These are phyloP conservation scores for Daldinia grandis DNA, from an alignment of 495 filamentous ascomycete species.

Conservation along the genomic window DNA sequence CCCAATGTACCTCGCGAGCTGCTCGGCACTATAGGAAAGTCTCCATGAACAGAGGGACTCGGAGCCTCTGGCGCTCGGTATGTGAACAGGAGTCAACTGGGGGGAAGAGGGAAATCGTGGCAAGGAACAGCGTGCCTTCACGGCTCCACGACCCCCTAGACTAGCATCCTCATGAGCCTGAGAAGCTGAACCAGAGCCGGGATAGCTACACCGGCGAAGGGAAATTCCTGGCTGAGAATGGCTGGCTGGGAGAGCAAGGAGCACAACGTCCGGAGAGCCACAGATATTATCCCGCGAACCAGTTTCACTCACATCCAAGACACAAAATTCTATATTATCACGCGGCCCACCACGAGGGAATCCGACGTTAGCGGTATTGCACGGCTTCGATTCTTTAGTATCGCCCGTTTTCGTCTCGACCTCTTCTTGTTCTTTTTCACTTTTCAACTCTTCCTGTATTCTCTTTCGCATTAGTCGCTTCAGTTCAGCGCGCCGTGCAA, in stretches of 20 bases:
- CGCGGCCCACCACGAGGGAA: conserved; percentile 51
- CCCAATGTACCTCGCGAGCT: conserved; percentile 44
- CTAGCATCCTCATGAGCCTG: conserved; percentile 16
- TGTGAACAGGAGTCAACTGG: conserved; percentile 43
- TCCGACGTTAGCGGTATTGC: conserved; percentile 20
- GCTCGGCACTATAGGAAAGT: conserved; percentile 50
- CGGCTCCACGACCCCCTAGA: conserved; percentile 12
- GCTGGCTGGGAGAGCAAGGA: background rate
- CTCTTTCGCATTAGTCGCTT: conserved; percentile 59
- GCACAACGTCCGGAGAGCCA: conserved; percentile 5
- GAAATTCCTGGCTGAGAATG: conserved; percentile 14
- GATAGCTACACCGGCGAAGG: conserved; percentile 41
- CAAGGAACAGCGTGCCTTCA: conserved; percentile 36
- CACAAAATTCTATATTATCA: conserved; percentile 53
- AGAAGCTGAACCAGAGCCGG: conserved; percentile 26
- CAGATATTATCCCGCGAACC: background rate
- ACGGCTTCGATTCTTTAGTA: conserved; percentile 13
- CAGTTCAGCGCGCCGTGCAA: conserved; percentile 60
- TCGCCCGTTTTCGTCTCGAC: conserved; percentile 13
- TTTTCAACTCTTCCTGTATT: conserved; percentile 62
- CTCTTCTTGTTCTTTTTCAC: conserved; percentile 45
- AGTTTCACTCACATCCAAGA: conserved; percentile 34
- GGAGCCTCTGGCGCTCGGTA: conserved; percentile 41
- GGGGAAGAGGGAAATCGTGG: conserved; percentile 44
- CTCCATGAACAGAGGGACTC: conserved; percentile 52